Percentiles rank a stretch among this genome's conserved stretches.
Evolutionary conservation across 2,329 filamentous ascomycete species (phyloP).

Genomic region (Nemania sp.): DNA sequence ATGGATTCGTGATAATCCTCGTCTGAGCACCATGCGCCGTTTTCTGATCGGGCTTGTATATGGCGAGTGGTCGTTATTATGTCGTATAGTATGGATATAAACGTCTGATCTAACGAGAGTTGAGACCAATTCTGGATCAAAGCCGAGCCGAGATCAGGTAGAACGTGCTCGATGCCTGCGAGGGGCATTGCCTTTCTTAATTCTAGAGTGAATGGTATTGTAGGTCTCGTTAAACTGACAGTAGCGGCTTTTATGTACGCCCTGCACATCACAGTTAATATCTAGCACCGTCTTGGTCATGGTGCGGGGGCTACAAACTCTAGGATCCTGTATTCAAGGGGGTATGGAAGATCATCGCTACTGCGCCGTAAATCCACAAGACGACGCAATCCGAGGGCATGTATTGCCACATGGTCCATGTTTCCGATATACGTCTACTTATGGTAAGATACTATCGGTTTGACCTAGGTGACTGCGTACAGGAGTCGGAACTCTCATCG

Average conservation of each 20-base stretch:
- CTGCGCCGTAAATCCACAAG: background rate
- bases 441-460: background rate
- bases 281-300: background rate
- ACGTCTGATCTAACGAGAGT: background rate
- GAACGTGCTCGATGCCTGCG: background rate
- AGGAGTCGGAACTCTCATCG: background rate
- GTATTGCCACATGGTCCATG: background rate
- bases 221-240: background rate
- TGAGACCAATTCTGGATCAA: background rate
- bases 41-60: background rate
- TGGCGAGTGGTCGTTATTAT: background rate
- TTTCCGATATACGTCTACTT: background rate
- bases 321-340: background rate
- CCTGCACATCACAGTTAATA: background rate
- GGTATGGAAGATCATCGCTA: background rate
- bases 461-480: no score
- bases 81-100: background rate
- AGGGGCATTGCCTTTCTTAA: background rate
- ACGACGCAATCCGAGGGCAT: background rate
- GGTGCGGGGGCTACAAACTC: background rate
- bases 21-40: background rate
- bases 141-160: background rate
- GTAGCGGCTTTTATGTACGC: constrained; percentile 1
- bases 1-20: constrained; percentile 3
- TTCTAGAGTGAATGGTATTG: background rate